Evolutionary conservation across 371 early-diverging fungal species (phyloP).

Genomic region (Mortierella sp.): DNA sequence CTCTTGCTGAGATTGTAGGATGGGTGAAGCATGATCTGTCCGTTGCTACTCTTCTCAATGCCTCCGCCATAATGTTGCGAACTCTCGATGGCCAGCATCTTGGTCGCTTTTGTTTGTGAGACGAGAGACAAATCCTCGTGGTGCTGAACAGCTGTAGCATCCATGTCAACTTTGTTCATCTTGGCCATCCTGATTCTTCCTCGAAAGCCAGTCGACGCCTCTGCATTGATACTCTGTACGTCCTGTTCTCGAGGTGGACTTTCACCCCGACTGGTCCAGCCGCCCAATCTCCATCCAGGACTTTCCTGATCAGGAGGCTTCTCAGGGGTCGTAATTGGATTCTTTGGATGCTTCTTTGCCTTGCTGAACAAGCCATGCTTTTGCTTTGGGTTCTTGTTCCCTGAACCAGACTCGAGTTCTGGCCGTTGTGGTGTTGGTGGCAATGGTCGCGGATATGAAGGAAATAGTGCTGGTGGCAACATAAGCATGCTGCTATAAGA

Average conservation of each 20-base stretch:
- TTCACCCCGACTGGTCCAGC: conserved; percentile 2
- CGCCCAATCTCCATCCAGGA: conserved; percentile 4
- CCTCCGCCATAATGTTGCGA: background rate
- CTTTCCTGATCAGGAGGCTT: background rate
- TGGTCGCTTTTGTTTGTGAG: conserved; percentile 4
- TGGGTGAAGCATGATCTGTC: conserved; percentile 25
- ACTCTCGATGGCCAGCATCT: background rate
- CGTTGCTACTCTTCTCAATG: background rate
- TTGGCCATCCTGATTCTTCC: conserved; percentile 7
- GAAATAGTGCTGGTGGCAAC: conserved; percentile 16
- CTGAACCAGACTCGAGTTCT: background rate
- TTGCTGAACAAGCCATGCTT: conserved; percentile 14
- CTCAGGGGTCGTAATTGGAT: background rate
- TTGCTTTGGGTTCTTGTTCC: conserved; percentile 1
- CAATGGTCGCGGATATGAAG: background rate
- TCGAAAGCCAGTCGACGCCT: background rate
- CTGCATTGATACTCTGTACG: background rate
- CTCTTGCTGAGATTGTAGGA: conserved; percentile 11
- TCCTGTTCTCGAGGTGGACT: background rate
- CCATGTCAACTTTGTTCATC: conserved; percentile 12
- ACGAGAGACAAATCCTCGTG: background rate
- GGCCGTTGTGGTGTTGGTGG: background rate
- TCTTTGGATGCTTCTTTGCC: conserved; percentile 2
- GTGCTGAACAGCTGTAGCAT: background rate
- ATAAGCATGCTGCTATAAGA: conserved; percentile 3